Base-by-base conservation (phyloP, 768 basidiomycete species). In the Lactarius evosmus region DNA sequence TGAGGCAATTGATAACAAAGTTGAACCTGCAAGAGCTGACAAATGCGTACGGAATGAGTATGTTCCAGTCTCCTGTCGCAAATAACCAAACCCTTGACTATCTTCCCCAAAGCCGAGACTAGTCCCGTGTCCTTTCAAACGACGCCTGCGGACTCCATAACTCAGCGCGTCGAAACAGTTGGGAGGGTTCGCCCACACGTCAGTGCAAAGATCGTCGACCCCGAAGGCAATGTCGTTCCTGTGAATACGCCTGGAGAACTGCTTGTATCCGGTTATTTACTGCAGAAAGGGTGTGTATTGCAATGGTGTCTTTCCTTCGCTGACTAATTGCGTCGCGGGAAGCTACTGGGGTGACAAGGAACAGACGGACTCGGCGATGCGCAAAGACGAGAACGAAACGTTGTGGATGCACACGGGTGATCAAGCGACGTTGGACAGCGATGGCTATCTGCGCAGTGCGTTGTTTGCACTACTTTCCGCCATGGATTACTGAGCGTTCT, bases 351-450 rank as follows among this genome's bases (percentile, higher is more conserved):
- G 80, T 27, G 85, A 93, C 67, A 80, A 83, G 49, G 83, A 81
- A 46, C 90, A 91, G 69, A 92, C 91, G 0, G 72, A 72, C 19
- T 69, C 73, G 16, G 86, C 80, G 3, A 88, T 87, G 83, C 79
- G 79, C 60, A 74, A 72, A 6, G 80, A 81, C 54, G 78, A 82
- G 57, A 71, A 78, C 16, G 86, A 83, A 22, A 81, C 75, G 4
- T 68, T 87, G 38, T 93, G 91, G 91, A 91, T 93, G 85, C 82
- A 88, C 73, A 91, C 88, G 0, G 91, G 91, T 1, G 91, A 94
- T 70, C 83, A 91, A 69, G 91, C 83, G 0, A 85, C 89, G 36
- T 81, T 94, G 76, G 91, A 94, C 67, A 83, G 86, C 58, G 87
- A 93, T 58, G 91, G 91, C 1, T 93, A 93, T 74, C 72, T 93